These are phyloP conservation scores for Beta vulgaris DNA, from an alignment of 148 eudicot species.

Conservation along the genomic window DNA sequence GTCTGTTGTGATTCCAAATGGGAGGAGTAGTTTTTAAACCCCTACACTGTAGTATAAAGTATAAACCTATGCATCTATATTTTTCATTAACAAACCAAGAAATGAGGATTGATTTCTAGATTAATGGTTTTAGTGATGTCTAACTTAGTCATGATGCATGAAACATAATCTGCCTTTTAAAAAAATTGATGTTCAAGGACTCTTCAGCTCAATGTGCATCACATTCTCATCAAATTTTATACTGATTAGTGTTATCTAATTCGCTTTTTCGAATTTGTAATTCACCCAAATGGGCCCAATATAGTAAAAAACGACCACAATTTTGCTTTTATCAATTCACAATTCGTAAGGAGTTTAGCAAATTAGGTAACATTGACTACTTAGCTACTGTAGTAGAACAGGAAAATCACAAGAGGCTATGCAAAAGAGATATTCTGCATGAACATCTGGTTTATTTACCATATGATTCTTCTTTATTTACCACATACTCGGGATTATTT, in stretches of 20 bases:
- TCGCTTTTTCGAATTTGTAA: too few relatives aligned
- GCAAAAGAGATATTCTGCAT: neutral
- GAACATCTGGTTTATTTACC: neutral
- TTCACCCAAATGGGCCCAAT: too few relatives aligned
- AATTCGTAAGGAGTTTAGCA: too few relatives aligned
- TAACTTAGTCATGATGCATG: neutral
- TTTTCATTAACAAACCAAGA: neutral
- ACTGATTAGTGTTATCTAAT: too few relatives aligned
- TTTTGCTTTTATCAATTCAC: too few relatives aligned
- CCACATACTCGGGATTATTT: neutral
- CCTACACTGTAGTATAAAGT: neutral
- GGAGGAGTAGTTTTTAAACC: neutral
- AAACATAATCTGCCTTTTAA: neutral
- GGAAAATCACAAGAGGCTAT: neutral
- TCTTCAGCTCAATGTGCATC: neutral
- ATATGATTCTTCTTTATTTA: neutral
- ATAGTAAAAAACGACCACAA: too few relatives aligned
- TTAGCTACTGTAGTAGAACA: neutral
- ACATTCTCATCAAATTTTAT: neutral
- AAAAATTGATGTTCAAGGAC: neutral
- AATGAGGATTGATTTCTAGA: neutral
- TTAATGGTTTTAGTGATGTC: neutral
- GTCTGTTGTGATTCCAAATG: neutral
- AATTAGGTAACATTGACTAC: too few relatives aligned
- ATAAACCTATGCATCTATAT: too few relatives aligned